Evolutionary conservation across 345 rosid genomes (phyloP), one percentile per base, ranked within the genome.

Genomic region (Firmiana major): DNA sequence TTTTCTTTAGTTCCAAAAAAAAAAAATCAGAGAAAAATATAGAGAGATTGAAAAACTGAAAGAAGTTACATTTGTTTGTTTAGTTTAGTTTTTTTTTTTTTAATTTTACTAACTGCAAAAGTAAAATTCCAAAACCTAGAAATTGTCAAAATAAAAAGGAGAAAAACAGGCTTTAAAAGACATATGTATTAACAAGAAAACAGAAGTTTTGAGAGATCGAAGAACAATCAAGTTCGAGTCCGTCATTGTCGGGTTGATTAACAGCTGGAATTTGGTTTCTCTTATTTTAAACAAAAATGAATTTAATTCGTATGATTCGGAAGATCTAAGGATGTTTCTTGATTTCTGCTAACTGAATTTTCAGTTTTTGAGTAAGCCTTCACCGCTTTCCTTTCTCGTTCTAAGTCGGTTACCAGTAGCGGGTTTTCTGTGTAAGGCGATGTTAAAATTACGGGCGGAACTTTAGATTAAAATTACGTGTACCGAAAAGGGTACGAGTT

Each of bases 141-240:
- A 84, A 67, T 63, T 26, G 85, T 84, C 87, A 86, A 86, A 79
- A 31, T 31, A 31, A 31, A 31, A 66, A 40, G 75, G 63, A 54
- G 72, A 70, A 71, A 64, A 54, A 40, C 11, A 78, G 91, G 86
- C 11, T 10, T 48, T 24, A 66, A 66, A 24, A 8, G 75, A 84
- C 86, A 75, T 78, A 75, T 77, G 84, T 74, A 82, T 54, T 43
- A 3, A 63, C 15, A 67, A 55, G n/a, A 40, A 16, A 9, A 26
- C 5, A 0, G 9, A 71, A 63, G 64, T 71, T 57, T 86, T 46
- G 13, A 76, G 78, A 74, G 80, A 80, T 84, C 85, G 94, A 89
- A 78, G 80, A 84, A 81, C 84, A 73, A 83, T 73, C 76, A 80
- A 82, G 83, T 24, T 80, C 75, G 70, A 81, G 75, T 82, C 89